Percentiles rank a stretch among this genome's conserved stretches.
These are phyloP conservation scores for Fusarium sp. DNA, from an alignment of 2,329 filamentous ascomycete species.

Conservation along the genomic window DNA sequence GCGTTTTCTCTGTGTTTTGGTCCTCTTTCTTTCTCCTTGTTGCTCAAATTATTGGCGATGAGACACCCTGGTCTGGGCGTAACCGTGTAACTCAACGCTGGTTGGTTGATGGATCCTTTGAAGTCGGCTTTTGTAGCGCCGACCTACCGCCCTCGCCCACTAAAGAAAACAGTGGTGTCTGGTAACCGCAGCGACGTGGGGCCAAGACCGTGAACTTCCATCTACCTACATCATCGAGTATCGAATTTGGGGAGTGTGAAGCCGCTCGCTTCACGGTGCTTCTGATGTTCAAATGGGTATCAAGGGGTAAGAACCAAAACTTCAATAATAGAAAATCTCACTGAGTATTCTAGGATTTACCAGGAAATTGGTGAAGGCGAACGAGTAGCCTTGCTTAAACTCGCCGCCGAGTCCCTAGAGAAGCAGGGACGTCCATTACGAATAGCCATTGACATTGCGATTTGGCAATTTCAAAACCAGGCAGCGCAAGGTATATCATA, in stretches of 20 bases:
- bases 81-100: conserved; percentile 39
- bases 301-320: conserved; percentile 64
- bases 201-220: conserved; percentile 36
- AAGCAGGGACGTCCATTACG: conserved; percentile 79
- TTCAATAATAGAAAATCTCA: fast-evolving
- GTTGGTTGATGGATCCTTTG: conserved; percentile 39
- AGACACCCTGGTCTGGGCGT: conserved; percentile 29
- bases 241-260: conserved; percentile 5
- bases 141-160: conserved; percentile 43
- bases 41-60: conserved; percentile 28
- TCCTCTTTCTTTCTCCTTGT: conserved; percentile 1
- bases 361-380: conserved; percentile 87
- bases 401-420: conserved; percentile 83
- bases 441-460: conserved; percentile 92
- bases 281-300: conserved; percentile 68
- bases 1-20: neutral
- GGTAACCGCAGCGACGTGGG: conserved; percentile 53
- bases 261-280: conserved; percentile 19
- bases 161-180: conserved; percentile 47
- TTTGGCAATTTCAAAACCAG: conserved; percentile 97
- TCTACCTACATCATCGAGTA: conserved; percentile 39
- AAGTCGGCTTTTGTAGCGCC: conserved; percentile 47
- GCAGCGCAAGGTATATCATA: conserved; percentile 74
- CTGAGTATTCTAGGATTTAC: conserved; percentile 75
- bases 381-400: conserved; percentile 83